A percentile compares a stretch with the other conserved stretches of the same genome.
Evolutionary conservation across 2,329 filamentous ascomycete genomes (phyloP).

Genomic region (Trichoderma asperellum): DNA sequence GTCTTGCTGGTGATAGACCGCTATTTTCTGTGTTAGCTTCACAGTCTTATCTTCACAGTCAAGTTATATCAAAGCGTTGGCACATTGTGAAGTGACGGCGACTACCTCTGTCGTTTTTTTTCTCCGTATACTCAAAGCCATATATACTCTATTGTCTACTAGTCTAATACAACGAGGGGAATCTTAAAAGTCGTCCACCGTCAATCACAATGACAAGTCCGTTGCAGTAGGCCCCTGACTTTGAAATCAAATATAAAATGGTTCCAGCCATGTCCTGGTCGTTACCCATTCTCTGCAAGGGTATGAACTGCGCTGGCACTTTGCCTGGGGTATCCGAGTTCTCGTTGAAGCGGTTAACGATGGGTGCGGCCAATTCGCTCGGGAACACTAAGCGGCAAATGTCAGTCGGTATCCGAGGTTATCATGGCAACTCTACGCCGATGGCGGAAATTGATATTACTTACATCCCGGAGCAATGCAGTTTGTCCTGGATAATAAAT

Average conservation of each 20-base stretch:
- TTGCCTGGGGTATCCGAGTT: conserved; percentile 39
- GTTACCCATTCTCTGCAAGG: conserved; percentile 62
- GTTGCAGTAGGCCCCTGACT: conserved; percentile 68
- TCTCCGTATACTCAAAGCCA: not conserved
- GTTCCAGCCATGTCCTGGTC: conserved; percentile 65
- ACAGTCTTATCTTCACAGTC: not conserved
- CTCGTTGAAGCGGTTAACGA: conserved; percentile 49
- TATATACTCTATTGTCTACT: too few species aligned
- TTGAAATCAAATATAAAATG: conserved; percentile 66
- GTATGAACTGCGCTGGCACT: conserved; percentile 52
- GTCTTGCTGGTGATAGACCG: not conserved
- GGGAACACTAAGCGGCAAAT: conserved; percentile 53
- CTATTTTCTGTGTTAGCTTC: not conserved
- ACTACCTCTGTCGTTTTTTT: not conserved
- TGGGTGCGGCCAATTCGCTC: conserved; percentile 61
- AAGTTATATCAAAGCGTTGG: not conserved
- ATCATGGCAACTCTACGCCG: not conserved
- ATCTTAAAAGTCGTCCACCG: conserved; percentile 61
- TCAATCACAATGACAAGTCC: conserved; percentile 66
- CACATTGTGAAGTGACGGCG: not conserved
- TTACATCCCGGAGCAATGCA: conserved; percentile 54
- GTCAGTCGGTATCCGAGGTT: conserved; percentile 23
- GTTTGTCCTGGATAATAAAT: conserved; percentile 45
- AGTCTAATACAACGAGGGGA: conserved; percentile 57
- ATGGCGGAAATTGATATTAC: conserved; percentile 34